Evolutionary conservation across 2,329 filamentous ascomycete species (phyloP).

Genomic region (Xylariaceae sp.): DNA sequence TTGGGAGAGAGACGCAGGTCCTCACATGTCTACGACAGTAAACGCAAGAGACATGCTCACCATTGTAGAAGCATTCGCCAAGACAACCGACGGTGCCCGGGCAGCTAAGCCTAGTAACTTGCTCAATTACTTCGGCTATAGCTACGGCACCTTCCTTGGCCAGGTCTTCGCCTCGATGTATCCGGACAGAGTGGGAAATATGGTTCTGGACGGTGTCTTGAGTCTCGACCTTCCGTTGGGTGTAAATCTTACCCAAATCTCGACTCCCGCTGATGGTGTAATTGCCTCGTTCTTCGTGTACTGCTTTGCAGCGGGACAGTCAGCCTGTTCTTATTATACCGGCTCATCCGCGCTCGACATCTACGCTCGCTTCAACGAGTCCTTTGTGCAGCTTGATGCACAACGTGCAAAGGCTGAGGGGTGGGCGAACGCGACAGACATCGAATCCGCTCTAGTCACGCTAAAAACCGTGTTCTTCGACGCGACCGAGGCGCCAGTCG

Average conservation of each 20-base stretch:
- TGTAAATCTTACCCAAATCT: conserved; percentile 2
- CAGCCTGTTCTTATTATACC: conserved; percentile 4
- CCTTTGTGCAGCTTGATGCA: conserved; percentile 6
- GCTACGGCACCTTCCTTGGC: conserved; percentile 10
- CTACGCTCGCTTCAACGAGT: conserved; percentile 7
- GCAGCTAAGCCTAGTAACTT: conserved; percentile 7
- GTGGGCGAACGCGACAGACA: conserved; percentile 9
- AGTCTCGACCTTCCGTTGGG: conserved; percentile 7
- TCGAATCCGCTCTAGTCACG: conserved; percentile 8
- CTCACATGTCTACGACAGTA: conserved; percentile 10
- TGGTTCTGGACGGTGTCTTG: conserved; percentile 10
- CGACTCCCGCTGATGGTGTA: conserved; percentile 5
- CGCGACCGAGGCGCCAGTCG: conserved; percentile 1
- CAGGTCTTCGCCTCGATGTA: conserved; percentile 13
- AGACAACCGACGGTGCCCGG: conserved; percentile 4
- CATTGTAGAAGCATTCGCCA: conserved; percentile 9
- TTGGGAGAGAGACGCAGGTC: conserved; percentile 6
- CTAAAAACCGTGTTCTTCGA: conserved; percentile 6
- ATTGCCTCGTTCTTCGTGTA: conserved; percentile 11
- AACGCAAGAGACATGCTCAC: conserved; percentile 10
- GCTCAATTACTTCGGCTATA: conserved; percentile 12
- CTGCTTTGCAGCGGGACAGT: conserved; percentile 6
- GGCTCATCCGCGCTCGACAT: conserved; percentile 6
- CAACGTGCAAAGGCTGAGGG: conserved; percentile 1
- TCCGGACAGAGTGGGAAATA: conserved; percentile 6